Evolutionary conservation across 2,329 filamentous ascomycete species (phyloP), one percentile per base, ranked within the genome.

Genomic region (Meredithiella fracta): DNA sequence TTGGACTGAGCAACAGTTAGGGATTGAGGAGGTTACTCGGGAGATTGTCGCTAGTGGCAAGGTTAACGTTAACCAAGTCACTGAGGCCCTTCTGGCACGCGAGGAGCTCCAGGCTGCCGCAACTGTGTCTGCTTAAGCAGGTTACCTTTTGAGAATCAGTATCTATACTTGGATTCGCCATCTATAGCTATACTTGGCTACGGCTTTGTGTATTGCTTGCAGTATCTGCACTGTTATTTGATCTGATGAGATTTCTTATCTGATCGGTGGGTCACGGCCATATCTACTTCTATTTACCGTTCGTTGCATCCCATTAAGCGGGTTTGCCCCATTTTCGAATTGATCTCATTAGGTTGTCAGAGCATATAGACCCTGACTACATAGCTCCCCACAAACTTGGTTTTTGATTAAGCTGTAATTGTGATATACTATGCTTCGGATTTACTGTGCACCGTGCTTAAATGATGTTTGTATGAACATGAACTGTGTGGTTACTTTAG

Each of bases 1-100:
- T 42, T 98, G 92, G 92, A 92, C 86, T 1, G 82, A 96, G 64
- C 74, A 78, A 63, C 92, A 98, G 75, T 79, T 98, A 56, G 86
- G 84, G 42, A 76, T 95, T 51, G 77, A 80, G 58, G 74, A 86
- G 64, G 73, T 79, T 14, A 73, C 80, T 53, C 72, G 77, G 65
- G 78, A 83, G 66, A 77, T 87, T 63, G 71, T 73, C 64, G 73
- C 72, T 65, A 68, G 59, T 52, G 57, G 57, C 26, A 44, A 55
- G 8, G 57, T 42, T 4, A 40, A 42, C 17, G 38, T 47, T 15
- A 58, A 58, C 23, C 53, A 55, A 26, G 57, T 55, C 22, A 55
- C 47, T 26, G 53, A 55, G 49, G 53, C 57, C 11, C 51, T 57
- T 6, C 14, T 57, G 22, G 56, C 51, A 8, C 42, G 53, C 14